Base-by-base conservation (phyloP, 257 asterid genomes). In the Prunella vulgaris region DNA sequence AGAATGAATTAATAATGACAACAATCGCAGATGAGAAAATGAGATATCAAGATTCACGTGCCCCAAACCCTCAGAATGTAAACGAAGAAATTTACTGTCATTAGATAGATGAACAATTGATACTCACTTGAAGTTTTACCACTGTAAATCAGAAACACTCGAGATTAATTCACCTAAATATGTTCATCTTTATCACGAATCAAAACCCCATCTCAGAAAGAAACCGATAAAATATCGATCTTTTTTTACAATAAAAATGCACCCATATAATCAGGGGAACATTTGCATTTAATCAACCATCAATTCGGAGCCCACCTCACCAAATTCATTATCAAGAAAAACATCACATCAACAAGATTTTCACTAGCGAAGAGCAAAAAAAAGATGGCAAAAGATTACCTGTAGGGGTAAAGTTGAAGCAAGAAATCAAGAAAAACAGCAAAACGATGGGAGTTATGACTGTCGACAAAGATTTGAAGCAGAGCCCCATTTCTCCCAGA, bases 331-430 rank as follows among this genome's bases (percentile, higher is more conserved):
- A 18, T 56, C 74, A 53, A 66, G 64, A 61, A 69, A n/a, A 69
- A 69, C 52, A 20, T 35, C 63, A 54, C 12, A 66, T 40, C 46
- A 53, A 67, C 60, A 21, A 75, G 63, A 57, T 24, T 4, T n/a
- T n/a, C 40, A 49, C 51, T 1, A 21, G 10, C 44, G 56, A 72
- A 64, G 46, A 28, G 9, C 18, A 28, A 57, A 15, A 12, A 53
- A 33, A 14, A 44, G 52, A 62, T 35, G n/a, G n/a, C n/a, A n/a
- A 57, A 0, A 3, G 69, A 44, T 54, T 72, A 85, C 96, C 93
- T 78, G 84, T 82, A 13, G 95, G 72, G 54, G 85, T 68, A 72
- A 85, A 84, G 72, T 62, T 79, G 86, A 77, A 80, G 77, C 84
- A 88, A 76, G 85, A 82, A 51, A 85, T 33, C 74, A 81, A 78